phyloP scores from a whole-genome alignment of 441 rosid genomes.

The Euphorbia celastroides region DNA sequence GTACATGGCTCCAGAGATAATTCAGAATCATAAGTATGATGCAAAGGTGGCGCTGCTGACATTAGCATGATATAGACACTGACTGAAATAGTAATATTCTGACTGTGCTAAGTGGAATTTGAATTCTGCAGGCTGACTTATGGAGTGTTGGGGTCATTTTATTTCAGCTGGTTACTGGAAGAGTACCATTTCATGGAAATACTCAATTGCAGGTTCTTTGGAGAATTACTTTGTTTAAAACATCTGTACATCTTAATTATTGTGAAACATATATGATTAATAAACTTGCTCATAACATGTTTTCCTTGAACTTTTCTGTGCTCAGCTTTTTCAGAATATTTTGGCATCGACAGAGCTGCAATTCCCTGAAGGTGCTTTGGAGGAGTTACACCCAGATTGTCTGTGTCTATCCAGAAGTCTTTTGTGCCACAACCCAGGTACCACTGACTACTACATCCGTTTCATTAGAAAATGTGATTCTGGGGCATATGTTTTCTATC shows the following conservation, averaged over 20 bases:
- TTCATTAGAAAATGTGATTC: conserved; percentile 1
- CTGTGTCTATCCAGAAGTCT: conserved; percentile 71
- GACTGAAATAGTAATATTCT: background rate
- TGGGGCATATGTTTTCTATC: background rate
- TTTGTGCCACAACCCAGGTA: conserved; percentile 69
- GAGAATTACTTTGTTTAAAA: conserved; percentile 5
- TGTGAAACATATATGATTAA: background rate
- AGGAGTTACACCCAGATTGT: conserved; percentile 68
- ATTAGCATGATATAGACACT: conserved; percentile 1
- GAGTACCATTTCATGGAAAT: conserved; percentile 71
- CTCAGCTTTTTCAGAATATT: conserved; percentile 77
- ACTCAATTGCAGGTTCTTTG: conserved; percentile 59
- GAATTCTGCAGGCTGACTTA: conserved; percentile 64
- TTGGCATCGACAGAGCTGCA: conserved; percentile 60
- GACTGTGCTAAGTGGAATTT: conserved; percentile 1
- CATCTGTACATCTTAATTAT: background rate
- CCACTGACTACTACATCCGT: conserved; percentile 6
- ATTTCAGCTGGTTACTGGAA: conserved; percentile 84
- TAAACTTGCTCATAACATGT: conserved; percentile 2
- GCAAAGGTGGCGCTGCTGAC: conserved; percentile 59
- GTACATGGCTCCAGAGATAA: conserved; percentile 90
- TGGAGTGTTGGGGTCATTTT: conserved; percentile 97
- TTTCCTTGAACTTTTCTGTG: conserved; percentile 19
- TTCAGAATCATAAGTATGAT: conserved; percentile 69
- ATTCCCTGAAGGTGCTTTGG: conserved; percentile 54